Percentiles rank a stretch among this genome's conserved stretches.
These are phyloP conservation scores for Onygenales sp. DNA, from an alignment of 2,329 filamentous ascomycete genomes.

Conservation along the genomic window DNA sequence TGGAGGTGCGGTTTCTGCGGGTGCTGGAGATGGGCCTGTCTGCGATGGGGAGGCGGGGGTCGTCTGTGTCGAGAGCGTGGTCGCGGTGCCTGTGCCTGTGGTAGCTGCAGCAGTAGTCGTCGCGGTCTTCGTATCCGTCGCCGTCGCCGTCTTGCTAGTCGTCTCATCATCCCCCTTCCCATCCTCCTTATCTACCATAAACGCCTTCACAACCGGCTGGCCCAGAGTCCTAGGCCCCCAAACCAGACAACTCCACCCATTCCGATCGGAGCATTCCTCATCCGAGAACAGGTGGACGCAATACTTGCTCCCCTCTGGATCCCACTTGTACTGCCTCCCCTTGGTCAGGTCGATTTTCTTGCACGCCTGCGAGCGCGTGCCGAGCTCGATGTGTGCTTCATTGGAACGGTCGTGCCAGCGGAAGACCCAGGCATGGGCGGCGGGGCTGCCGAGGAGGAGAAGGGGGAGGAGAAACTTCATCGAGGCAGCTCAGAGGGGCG, in stretches of 20 bases:
- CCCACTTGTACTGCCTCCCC: slow-evolving; percentile 7
- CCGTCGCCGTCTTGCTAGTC: neutral
- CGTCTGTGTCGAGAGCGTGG: neutral
- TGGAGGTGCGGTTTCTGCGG: neutral
- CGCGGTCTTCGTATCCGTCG: neutral
- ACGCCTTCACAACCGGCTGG: slow-evolving; percentile 2
- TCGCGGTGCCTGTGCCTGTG: neutral
- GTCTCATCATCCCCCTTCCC: neutral
- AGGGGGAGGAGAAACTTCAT: slow-evolving; percentile 1
- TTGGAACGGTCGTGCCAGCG: slow-evolving; percentile 3
- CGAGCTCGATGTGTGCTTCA: slow-evolving; percentile 2
- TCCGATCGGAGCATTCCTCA: slow-evolving; percentile 2
- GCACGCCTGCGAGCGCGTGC: neutral
- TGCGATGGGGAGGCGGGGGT: neutral
- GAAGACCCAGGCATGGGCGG: slow-evolving; percentile 5
- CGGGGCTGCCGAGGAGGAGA: neutral
- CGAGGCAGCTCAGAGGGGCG: neutral
- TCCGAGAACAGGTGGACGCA: slow-evolving; percentile 6
- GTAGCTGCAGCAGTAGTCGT: neutral
- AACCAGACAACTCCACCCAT: slow-evolving; percentile 6
- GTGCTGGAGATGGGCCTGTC: neutral
- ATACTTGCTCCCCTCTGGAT: slow-evolving; percentile 1
- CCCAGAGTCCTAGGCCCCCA: slow-evolving; percentile 5
- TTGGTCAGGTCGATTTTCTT: slow-evolving; percentile 3
- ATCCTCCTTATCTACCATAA: slow-evolving; percentile 2